Conservation (phyloP, 192 early-diverging fungal species). For the Tieghemiomyces parasiticus region DNA sequence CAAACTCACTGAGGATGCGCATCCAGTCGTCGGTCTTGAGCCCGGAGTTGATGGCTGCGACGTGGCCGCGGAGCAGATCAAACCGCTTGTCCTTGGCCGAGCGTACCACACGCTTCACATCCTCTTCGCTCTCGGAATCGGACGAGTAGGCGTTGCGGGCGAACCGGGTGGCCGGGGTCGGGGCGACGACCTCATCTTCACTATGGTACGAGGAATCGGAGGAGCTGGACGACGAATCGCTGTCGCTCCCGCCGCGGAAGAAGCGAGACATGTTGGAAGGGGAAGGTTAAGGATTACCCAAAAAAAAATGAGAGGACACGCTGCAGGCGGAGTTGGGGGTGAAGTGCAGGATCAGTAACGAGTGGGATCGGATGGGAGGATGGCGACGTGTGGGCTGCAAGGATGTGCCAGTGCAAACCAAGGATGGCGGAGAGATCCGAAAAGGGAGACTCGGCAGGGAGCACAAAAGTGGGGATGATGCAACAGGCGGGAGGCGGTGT, state of each 20-base stretch:
- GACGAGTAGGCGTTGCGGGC: slow-evolving; percentile 30
- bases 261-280: slow-evolving; percentile 63
- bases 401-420: no score
- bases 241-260: slow-evolving; percentile 55
- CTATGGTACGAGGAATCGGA: slow-evolving; percentile 43
- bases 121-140: slow-evolving; percentile 49
- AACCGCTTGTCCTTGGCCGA: slow-evolving; percentile 59
- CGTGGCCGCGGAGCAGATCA: slow-evolving; percentile 52
- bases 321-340: no score
- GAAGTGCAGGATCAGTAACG: no score
- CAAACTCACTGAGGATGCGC: slow-evolving; percentile 40
- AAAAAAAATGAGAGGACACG: no score
- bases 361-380: no score
- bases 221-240: slow-evolving; percentile 40
- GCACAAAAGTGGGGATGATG: no score
- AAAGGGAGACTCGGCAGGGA: no score
- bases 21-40: slow-evolving; percentile 78
- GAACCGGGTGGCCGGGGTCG: slow-evolving; percentile 19
- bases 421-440: no score
- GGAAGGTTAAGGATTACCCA: background rate
- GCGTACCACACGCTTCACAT: slow-evolving; percentile 57
- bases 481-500: no score
- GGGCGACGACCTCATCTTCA: slow-evolving; percentile 30
- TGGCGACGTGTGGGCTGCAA: no score
- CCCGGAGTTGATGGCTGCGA: slow-evolving; percentile 45